These are phyloP conservation scores for Rhazya stricta DNA, from an alignment of 257 asterid genomes.

Conservation along the genomic window DNA sequence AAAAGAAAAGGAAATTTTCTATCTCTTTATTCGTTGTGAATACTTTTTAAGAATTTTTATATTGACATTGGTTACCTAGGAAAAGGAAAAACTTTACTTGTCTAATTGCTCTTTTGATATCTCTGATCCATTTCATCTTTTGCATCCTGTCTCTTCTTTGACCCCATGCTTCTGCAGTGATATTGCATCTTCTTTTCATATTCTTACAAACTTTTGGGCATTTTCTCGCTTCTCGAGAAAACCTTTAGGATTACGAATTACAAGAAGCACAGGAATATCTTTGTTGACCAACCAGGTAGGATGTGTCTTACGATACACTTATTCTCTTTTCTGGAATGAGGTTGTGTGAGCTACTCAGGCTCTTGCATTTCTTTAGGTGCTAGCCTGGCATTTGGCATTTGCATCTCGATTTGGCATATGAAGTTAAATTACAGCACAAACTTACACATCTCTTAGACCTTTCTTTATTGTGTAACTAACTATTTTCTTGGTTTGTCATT, in stretches of 20 bases:
- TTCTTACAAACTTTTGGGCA: not conserved
- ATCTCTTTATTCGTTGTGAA: not conserved
- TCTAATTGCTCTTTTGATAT: not conserved
- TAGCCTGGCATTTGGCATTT: not conserved
- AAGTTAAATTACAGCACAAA: not conserved
- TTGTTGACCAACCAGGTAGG: not conserved
- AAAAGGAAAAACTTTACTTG: not conserved
- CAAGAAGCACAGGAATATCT: not conserved
- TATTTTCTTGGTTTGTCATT: not conserved
- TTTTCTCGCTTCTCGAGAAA: not conserved
- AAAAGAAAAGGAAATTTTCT: not conserved
- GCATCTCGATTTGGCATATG: not conserved
- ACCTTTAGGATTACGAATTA: not conserved
- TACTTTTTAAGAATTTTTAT: not conserved
- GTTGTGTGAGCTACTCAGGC: not conserved
- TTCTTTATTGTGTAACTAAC: not conserved
- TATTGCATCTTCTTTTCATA: too few species aligned
- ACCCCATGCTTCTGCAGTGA: not conserved
- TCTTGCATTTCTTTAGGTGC: not conserved
- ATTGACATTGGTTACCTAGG: not conserved
- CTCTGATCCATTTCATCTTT: not conserved
- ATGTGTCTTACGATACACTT: not conserved
- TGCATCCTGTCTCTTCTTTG: not conserved
- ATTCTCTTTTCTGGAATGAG: not conserved
- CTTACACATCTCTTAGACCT: slow-evolving; percentile 1